Base-by-base conservation (phyloP, 1,139 yeast genomes). In the Zygosaccharomyces pseudobailii region DNA sequence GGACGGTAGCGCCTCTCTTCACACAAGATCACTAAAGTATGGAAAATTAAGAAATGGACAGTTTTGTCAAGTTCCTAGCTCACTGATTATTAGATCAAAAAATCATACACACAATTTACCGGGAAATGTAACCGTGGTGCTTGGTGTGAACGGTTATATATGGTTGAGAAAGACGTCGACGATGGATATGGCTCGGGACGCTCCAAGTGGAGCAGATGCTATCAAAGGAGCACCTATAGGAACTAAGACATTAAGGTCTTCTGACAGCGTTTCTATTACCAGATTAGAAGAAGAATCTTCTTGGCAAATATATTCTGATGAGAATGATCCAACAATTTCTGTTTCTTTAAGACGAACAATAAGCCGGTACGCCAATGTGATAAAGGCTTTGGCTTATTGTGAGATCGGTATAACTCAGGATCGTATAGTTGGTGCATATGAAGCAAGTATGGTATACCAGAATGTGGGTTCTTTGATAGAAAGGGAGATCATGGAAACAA, bases 11-110 rank as follows among this genome's bases (percentile, higher is more conserved):
- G 97, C 97, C 0, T 84, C 96, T 1, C 72, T 94, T 51, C 99
- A 94, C 66, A 94, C 98, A 1, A 79, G 99, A 63, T 90, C 97
- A 0, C 72, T 94, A 55, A 87, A 90, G 63, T 94, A 94, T 64
- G 99, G 98, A 19, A 94, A 94, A 65, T 74, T 94, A 54, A 79
- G 97, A 62, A 89, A 94, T 63, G 99, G 99, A 32, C 76, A 83
- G 42, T 87, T 89, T 56, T 69, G 87, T 31, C 75, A 76, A 48
- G 90, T 90, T 1, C 97, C 97, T 3, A 77, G 92, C 39, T 82
- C 92, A 31, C 72, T 92, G 52, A 77, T 94, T 43, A 78, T 90
- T 40, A 80, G 96, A 63, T 81, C 95, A 10, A 86, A 90, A 61
- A 84, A 87, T 57, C 97, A 92, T 66, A 78, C 90, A 24, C 87